These are phyloP conservation scores for Kwoniella shandongensis DNA, from an alignment of 768 basidiomycete genomes.

Conservation along the genomic window DNA sequence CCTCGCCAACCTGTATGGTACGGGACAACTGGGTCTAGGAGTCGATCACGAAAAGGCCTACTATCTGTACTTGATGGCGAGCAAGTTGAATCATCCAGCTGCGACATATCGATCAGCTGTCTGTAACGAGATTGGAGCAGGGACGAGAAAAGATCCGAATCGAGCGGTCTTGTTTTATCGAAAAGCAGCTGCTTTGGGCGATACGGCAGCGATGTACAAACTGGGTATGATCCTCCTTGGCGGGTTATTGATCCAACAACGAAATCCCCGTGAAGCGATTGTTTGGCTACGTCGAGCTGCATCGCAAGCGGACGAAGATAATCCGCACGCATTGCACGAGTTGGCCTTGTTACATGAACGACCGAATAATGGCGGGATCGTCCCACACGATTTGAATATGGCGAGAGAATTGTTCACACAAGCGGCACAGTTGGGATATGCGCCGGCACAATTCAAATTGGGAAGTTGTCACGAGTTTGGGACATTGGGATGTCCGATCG, in stretches of 20 bases:
- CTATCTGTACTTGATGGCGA: slow-evolving; percentile 92
- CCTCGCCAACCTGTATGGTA: slow-evolving; percentile 94
- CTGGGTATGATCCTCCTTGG: slow-evolving; percentile 96
- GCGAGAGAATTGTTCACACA: slow-evolving; percentile 84
- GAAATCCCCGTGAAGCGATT: slow-evolving; percentile 86
- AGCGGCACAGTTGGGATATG: slow-evolving; percentile 89
- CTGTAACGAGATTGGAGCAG: slow-evolving; percentile 97
- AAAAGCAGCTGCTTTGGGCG: slow-evolving; percentile 91
- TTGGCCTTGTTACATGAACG: slow-evolving; percentile 62
- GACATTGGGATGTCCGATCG: slow-evolving; percentile 78
- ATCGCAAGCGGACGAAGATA: slow-evolving; percentile 95
- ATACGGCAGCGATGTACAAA: slow-evolving; percentile 99
- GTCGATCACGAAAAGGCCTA: slow-evolving; percentile 98
- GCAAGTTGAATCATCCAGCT: slow-evolving; percentile 92
- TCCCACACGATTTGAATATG: slow-evolving; percentile 75
- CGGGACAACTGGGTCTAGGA: slow-evolving; percentile 88
- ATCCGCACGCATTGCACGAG: slow-evolving; percentile 95
- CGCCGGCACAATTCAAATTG: slow-evolving; percentile 89
- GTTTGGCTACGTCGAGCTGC: slow-evolving; percentile 93
- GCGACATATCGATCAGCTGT: slow-evolving; percentile 96
- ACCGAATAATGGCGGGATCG: slow-evolving; percentile 59
- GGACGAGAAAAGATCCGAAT: slow-evolving; percentile 80
- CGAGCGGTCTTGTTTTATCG: slow-evolving; percentile 94
- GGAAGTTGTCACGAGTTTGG: slow-evolving; percentile 96
- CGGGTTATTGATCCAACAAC: slow-evolving; percentile 75